Conservation (phyloP, 148 eudicot species). For the Camellia lanceoleosa region DNA sequence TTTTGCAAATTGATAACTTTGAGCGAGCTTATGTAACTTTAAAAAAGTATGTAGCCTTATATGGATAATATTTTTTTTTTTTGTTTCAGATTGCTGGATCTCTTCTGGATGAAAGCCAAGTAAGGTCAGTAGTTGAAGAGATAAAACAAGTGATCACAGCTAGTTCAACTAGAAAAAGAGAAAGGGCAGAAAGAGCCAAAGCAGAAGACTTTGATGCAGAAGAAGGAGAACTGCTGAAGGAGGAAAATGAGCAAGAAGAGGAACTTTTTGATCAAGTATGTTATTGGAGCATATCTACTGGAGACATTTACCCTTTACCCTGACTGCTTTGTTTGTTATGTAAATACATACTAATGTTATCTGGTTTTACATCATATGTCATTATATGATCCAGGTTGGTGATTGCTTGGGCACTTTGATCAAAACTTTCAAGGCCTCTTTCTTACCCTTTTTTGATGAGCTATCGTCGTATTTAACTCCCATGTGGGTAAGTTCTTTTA, state of each 20-base stretch:
- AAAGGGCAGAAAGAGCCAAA: conserved; percentile 71
- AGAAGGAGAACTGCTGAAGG: conserved; percentile 74
- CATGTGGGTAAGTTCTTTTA: conserved; percentile 72
- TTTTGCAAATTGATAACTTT: background rate
- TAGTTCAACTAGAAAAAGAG: conserved; percentile 73
- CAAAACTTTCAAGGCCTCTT: conserved; percentile 69
- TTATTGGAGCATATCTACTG: background rate
- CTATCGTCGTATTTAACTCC: conserved; percentile 72
- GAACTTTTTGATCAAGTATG: conserved; percentile 81
- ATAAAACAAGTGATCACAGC: conserved; percentile 82
- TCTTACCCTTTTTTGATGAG: conserved; percentile 85
- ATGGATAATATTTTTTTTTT: background rate
- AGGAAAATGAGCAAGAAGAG: conserved; percentile 90
- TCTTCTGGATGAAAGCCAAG: conserved; percentile 73
- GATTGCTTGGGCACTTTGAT: conserved; percentile 78
- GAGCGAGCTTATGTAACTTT: background rate
- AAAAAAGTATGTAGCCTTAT: background rate
- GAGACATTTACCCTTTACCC: background rate
- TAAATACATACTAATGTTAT: background rate
- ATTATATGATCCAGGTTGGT: conserved; percentile 52
- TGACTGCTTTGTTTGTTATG: background rate
- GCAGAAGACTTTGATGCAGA: conserved; percentile 96
- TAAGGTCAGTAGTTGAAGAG: conserved; percentile 70
- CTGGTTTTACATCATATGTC: background rate
- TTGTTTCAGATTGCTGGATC: conserved; percentile 59